phyloP scores from a whole-genome alignment of 176 grass and related monocot species.

The Carex parvula region DNA sequence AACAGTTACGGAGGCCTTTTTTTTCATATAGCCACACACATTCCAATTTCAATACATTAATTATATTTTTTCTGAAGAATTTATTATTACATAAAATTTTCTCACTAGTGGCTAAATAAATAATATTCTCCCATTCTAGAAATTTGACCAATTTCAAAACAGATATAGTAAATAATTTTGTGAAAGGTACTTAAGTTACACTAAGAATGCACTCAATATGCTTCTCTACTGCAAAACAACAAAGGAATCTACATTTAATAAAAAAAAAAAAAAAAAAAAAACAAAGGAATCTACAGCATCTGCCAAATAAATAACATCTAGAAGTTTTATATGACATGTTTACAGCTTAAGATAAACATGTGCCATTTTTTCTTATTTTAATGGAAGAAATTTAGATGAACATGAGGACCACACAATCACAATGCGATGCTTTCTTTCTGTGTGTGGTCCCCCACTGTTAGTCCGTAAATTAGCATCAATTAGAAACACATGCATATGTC shows the following conservation, averaged over 20 bases:
- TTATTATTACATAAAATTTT: neutral
- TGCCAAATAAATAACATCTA: neutral
- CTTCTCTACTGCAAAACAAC: neutral
- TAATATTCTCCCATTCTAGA: neutral
- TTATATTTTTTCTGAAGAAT: neutral
- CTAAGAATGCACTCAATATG: constrained; percentile 8
- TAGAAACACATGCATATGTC: neutral
- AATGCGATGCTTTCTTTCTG: neutral
- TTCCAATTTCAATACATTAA: too few species aligned
- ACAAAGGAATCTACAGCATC: neutral
- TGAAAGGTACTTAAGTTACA: neutral
- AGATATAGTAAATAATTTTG: neutral
- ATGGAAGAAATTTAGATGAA: neutral
- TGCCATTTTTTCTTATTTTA: neutral
- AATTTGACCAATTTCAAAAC: neutral
- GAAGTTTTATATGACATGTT: neutral
- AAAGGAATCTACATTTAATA: neutral
- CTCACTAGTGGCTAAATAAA: neutral
- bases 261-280: neutral
- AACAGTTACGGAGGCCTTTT: too few species aligned
- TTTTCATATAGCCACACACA: too few species aligned
- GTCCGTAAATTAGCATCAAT: neutral
- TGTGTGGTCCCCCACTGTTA: neutral
- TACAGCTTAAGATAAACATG: neutral
- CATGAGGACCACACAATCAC: neutral